phyloP scores from a whole-genome alignment of 1,284 basidiomycete species.

The Trametes pubescens region DNA sequence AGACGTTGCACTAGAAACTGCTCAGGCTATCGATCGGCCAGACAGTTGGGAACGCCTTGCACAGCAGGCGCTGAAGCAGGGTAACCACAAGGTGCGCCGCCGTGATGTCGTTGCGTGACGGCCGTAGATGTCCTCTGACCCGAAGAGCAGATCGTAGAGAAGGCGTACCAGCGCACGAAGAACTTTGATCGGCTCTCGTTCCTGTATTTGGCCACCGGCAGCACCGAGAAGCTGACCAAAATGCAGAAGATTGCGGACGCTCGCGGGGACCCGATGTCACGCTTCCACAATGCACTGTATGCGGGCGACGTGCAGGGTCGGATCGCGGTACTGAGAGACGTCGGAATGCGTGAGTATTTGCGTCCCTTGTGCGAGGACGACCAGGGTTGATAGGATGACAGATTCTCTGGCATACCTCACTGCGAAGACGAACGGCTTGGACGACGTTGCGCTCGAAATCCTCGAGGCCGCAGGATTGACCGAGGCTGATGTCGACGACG shows the following conservation, averaged over 20 bases:
- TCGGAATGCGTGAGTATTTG: constrained; percentile 83
- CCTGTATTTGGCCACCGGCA: constrained; percentile 95
- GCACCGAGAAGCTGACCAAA: constrained; percentile 91
- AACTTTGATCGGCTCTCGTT: constrained; percentile 98
- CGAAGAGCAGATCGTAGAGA: constrained; percentile 88
- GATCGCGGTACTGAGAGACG: constrained; percentile 88
- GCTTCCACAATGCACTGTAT: constrained; percentile 98
- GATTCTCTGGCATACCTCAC: constrained; percentile 96
- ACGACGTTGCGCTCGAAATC: constrained; percentile 91
- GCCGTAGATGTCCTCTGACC: background rate
- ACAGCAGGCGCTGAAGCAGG: constrained; percentile 96
- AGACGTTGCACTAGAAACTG: constrained; percentile 96
- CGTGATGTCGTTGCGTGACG: background rate
- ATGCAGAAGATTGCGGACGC: constrained; percentile 99
- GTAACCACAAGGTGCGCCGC: constrained; percentile 86
- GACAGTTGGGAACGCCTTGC: constrained; percentile 96
- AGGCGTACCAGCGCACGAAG: constrained; percentile 97
- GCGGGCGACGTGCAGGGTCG: constrained; percentile 88
- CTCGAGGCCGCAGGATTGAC: constrained; percentile 89
- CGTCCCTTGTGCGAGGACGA: constrained; percentile 9
- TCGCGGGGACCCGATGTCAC: constrained; percentile 95
- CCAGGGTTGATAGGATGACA: constrained; percentile 43
- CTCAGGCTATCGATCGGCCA: constrained; percentile 87
- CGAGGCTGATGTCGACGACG: constrained; percentile 89
- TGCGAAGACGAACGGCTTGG: constrained; percentile 93